A percentile compares a stretch with the other conserved stretches of the same genome.
These are phyloP conservation scores for Apiospora koreana DNA, from an alignment of 2,329 filamentous ascomycete genomes.

Conservation along the genomic window DNA sequence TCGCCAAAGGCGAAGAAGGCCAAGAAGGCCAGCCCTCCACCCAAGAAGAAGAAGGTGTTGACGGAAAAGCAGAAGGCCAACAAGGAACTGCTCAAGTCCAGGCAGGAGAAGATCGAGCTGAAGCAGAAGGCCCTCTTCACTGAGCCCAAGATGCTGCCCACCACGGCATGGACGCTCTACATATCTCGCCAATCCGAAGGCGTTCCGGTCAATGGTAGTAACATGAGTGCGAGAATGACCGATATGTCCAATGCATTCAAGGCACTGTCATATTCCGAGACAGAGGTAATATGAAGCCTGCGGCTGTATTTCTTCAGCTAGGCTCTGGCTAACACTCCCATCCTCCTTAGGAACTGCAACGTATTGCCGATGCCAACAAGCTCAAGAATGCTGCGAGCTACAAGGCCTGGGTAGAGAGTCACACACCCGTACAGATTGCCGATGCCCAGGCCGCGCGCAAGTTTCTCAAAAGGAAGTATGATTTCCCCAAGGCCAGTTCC, in stretches of 20 bases:
- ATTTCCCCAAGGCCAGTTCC: constrained; percentile 26
- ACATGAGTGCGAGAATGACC: constrained; percentile 22
- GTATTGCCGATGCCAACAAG: constrained; percentile 40
- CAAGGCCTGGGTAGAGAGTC: constrained; percentile 50
- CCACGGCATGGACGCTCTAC: constrained; percentile 40
- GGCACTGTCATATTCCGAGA: constrained; percentile 40
- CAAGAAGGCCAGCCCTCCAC: constrained; percentile 22
- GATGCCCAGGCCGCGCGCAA: constrained; percentile 50
- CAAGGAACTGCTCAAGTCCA: constrained; percentile 23
- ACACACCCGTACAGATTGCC: constrained; percentile 40
- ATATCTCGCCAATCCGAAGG: constrained; percentile 33
- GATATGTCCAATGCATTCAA: constrained; percentile 38
- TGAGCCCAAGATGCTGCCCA: constrained; percentile 37
- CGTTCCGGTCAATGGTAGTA: constrained; percentile 14
- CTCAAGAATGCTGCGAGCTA: constrained; percentile 39
- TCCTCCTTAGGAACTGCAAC: constrained; percentile 25
- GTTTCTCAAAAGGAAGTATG: constrained; percentile 38
- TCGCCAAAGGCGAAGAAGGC: constrained; percentile 22
- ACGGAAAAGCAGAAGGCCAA: constrained; percentile 14
- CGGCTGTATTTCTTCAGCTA: background rate
- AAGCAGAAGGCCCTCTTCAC: constrained; percentile 43
- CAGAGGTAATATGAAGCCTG: constrained; percentile 40
- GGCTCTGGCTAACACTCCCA: constrained; percentile 12
- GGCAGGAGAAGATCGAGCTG: constrained; percentile 28
- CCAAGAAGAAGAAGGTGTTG: constrained; percentile 28